Evolutionary conservation across 768 basidiomycete species (phyloP).

Genomic region (Mycena chlorophos): DNA sequence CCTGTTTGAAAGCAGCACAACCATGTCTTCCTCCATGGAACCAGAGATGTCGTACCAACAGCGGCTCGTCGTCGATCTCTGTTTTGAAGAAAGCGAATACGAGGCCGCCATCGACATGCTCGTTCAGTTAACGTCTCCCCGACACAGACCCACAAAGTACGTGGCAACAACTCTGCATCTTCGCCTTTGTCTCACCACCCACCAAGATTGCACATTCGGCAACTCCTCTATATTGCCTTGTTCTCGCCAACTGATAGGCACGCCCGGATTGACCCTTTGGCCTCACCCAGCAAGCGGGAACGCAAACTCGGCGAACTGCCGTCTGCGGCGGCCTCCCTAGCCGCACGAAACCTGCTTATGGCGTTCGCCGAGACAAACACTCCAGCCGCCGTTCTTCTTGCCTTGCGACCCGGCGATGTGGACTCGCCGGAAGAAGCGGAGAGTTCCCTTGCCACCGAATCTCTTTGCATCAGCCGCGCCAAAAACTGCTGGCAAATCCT

Average conservation of each 20-base stretch:
- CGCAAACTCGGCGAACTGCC: constrained; percentile 39
- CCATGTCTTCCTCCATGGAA: too few relatives aligned
- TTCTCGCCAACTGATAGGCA: constrained; percentile 45
- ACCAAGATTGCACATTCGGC: constrained; percentile 60
- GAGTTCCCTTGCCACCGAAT: constrained; percentile 57
- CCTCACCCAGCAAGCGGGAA: constrained; percentile 53
- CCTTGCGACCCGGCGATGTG: constrained; percentile 42
- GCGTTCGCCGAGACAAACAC: constrained; percentile 59
- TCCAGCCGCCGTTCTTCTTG: constrained; percentile 51
- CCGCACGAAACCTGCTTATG: constrained; percentile 54
- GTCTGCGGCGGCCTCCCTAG: constrained; percentile 47
- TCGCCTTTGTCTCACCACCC: constrained; percentile 9
- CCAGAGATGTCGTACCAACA: constrained; percentile 49
- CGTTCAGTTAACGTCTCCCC: constrained; percentile 59
- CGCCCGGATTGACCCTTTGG: constrained; percentile 27
- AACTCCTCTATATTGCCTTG: constrained; percentile 70
- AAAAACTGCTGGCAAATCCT: constrained; percentile 66
- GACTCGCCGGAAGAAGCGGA: constrained; percentile 35
- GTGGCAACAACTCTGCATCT: constrained; percentile 26
- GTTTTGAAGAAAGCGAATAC: constrained; percentile 77
- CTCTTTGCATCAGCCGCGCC: constrained; percentile 51
- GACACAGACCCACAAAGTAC: constrained; percentile 59
- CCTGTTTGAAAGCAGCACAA: too few relatives aligned
- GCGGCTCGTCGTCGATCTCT: constrained; percentile 63
- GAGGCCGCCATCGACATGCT: constrained; percentile 65